A percentile compares a stretch with the other conserved stretches of the same genome.
Conservation (phyloP, 2,329 filamentous ascomycete species). For the Neonectria hederae region DNA sequence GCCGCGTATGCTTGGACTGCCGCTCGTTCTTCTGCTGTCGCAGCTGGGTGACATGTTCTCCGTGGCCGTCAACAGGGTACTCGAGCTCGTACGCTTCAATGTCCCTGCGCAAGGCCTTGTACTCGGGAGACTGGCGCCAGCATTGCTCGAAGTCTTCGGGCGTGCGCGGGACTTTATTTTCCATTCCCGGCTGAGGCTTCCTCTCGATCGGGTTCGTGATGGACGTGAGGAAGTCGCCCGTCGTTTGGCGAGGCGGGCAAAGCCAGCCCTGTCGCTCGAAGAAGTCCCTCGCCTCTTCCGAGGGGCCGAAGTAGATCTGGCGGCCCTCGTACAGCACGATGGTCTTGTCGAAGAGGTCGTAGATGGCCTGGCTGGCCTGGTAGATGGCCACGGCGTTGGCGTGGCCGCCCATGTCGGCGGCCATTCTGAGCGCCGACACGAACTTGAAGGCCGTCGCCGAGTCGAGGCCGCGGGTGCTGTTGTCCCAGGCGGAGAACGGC, state of each 20-base stretch:
- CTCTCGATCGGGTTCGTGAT: slow-evolving; percentile 73
- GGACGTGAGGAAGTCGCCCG: slow-evolving; percentile 74
- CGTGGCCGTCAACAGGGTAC: slow-evolving; percentile 53
- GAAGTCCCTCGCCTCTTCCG: slow-evolving; percentile 66
- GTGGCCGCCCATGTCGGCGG: slow-evolving; percentile 70
- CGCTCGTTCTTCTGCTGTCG: slow-evolving; percentile 58
- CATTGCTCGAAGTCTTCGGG: slow-evolving; percentile 72
- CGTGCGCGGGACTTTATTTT: slow-evolving; percentile 70
- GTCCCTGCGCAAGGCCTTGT: slow-evolving; percentile 53
- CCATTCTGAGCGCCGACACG: slow-evolving; percentile 70
- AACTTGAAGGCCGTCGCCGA: slow-evolving; percentile 79
- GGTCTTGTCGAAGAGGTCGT: slow-evolving; percentile 79
- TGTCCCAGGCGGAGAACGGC: slow-evolving; percentile 72
- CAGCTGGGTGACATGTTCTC: slow-evolving; percentile 51
- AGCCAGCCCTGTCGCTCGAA: slow-evolving; percentile 76
- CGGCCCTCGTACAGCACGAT: slow-evolving; percentile 79
- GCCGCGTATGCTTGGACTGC: slow-evolving; percentile 63
- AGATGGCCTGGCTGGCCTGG: slow-evolving; percentile 75
- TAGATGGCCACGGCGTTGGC: slow-evolving; percentile 76
- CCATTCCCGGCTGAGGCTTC: slow-evolving; percentile 63
- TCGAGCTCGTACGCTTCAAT: slow-evolving; percentile 61
- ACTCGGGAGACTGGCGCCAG: slow-evolving; percentile 59
- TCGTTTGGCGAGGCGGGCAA: slow-evolving; percentile 73
- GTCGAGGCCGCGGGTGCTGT: slow-evolving; percentile 76
- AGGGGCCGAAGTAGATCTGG: slow-evolving; percentile 79